A percentile compares a stretch with the other conserved stretches of the same genome.
Conservation (phyloP, 345 rosid species). For the Melaleuca quinquenervia region DNA sequence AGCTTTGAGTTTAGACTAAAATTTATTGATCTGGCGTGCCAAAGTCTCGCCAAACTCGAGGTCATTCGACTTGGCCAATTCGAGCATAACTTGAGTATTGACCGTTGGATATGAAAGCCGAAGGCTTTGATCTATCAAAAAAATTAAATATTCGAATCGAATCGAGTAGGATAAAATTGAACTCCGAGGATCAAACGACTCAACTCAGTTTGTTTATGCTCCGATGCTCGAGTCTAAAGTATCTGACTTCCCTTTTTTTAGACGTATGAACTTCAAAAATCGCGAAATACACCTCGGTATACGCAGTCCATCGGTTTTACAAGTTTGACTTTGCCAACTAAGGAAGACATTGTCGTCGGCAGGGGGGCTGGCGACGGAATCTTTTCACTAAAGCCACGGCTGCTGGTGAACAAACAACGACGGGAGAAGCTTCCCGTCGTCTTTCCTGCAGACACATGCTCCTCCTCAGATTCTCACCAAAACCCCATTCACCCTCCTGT, state of each 20-base stretch:
- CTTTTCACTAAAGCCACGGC: background rate
- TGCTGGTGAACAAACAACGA: background rate
- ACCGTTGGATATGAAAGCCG: background rate
- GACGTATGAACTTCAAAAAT: background rate
- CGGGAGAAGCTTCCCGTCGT: background rate
- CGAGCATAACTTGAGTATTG: background rate
- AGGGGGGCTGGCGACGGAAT: background rate
- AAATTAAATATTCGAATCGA: background rate
- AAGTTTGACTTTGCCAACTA: background rate
- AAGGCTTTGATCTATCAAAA: background rate
- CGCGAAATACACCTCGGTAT: background rate
- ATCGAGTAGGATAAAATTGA: background rate
- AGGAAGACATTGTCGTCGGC: background rate
- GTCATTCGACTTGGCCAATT: accelerated
- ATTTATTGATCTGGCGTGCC: background rate
- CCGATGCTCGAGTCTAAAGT: background rate
- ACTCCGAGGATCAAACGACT: background rate
- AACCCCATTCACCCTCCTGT: background rate
- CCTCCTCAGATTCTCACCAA: background rate
- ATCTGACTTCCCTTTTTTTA: background rate
- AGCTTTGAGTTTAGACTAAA: background rate
- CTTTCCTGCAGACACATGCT: background rate
- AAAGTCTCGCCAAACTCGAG: background rate
- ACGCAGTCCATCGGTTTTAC: background rate
- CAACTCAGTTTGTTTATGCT: background rate